Evolutionary conservation across 1,284 basidiomycete genomes (phyloP).

Genomic region (Violaceomyces palustris): DNA sequence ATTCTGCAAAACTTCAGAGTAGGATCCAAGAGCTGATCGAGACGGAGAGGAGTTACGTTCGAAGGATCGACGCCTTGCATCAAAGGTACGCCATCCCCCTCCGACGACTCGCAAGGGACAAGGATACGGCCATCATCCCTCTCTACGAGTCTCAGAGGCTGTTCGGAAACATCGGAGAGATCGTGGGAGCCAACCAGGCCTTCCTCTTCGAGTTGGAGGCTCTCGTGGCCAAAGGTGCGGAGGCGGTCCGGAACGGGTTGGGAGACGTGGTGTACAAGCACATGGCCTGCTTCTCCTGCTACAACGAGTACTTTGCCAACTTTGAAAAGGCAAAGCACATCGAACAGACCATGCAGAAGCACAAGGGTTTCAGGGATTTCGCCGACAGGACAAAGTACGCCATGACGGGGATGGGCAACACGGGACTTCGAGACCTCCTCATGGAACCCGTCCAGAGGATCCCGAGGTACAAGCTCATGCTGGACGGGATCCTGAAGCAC

Average conservation of each 20-base stretch:
- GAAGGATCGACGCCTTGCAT: conserved; percentile 41
- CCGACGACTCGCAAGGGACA: conserved; percentile 73
- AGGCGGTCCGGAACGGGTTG: conserved; percentile 61
- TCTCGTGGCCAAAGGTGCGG: conserved; percentile 56
- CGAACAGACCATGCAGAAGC: conserved; percentile 74
- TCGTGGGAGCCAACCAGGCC: conserved; percentile 78
- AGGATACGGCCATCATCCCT: conserved; percentile 78
- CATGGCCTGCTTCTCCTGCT: conserved; percentile 68
- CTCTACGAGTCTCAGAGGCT: conserved; percentile 84
- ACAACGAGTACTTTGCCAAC: conserved; percentile 83
- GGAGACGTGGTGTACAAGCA: conserved; percentile 74
- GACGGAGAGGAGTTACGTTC: conserved; percentile 50
- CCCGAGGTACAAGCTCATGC: conserved; percentile 87
- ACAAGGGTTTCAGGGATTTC: conserved; percentile 73
- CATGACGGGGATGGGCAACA: conserved; percentile 69
- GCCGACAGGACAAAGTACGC: conserved; percentile 75
- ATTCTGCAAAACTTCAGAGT: conserved; percentile 18
- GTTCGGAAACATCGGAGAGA: conserved; percentile 86
- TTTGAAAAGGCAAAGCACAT: conserved; percentile 87
- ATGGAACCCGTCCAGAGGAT: conserved; percentile 99
- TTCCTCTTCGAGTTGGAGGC: conserved; percentile 79
- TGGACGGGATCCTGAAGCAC: conserved; percentile 59
- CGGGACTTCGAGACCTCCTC: conserved; percentile 77
- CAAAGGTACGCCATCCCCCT: conserved; percentile 76
- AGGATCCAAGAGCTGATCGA: conserved; percentile 45